Conservation (phyloP, 1,139 yeast species). For the Lodderomyces margitis region DNA sequence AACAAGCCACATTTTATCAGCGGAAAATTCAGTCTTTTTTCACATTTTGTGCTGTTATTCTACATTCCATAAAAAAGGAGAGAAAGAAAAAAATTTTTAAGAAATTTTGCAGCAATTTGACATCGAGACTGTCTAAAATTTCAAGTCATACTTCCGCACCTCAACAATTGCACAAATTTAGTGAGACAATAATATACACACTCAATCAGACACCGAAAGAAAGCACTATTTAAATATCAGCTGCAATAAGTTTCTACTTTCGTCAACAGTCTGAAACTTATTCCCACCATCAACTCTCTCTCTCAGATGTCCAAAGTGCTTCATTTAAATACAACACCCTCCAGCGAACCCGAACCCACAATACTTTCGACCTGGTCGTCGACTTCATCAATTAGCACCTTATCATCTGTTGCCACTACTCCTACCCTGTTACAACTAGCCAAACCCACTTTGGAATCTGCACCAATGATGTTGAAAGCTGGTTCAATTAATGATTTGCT, state of each 20-base stretch:
- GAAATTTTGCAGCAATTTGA: slow-evolving; percentile 3
- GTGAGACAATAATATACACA: neutral
- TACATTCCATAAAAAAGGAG: neutral
- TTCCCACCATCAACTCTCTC: neutral
- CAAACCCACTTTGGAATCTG: neutral
- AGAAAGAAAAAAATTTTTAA: neutral
- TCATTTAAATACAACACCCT: neutral
- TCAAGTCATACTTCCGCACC: slow-evolving; percentile 1
- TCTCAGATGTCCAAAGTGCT: neutral
- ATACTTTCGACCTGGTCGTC: slow-evolving; percentile 2
- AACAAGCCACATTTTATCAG: no score
- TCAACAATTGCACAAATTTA: neutral
- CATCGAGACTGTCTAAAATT: neutral
- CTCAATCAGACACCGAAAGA: neutral
- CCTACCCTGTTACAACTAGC: neutral
- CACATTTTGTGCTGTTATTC: neutral
- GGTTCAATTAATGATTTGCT: neutral
- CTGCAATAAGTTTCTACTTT: neutral
- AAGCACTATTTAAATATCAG: neutral
- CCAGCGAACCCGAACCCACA: neutral
- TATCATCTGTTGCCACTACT: neutral
- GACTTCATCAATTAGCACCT: neutral
- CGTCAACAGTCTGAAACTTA: neutral
- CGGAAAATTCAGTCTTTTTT: neutral
- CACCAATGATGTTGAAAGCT: neutral